phyloP scores from a whole-genome alignment of 2,329 filamentous ascomycete species.

The Acephala macrosclerotiorum region DNA sequence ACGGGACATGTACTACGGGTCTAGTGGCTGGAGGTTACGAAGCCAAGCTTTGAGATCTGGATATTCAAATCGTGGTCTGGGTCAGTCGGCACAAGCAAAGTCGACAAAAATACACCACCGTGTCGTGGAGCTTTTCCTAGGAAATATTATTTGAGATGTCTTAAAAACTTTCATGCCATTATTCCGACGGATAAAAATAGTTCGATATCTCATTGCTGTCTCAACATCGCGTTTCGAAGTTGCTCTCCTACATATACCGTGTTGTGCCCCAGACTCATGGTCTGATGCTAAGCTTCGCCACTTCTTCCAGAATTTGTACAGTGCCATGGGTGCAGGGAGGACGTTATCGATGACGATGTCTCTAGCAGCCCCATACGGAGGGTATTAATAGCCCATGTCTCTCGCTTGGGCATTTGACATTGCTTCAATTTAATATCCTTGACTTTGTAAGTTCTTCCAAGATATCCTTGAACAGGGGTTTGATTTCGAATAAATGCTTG shows the following conservation, averaged over 20 bases:
- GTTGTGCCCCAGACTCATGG: constrained; percentile 14
- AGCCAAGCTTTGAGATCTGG: not conserved
- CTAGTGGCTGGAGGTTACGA: not conserved
- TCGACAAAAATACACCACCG: constrained; percentile 8
- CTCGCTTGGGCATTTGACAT: constrained; percentile 34
- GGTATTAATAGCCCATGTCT: constrained; percentile 27
- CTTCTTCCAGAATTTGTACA: constrained; percentile 8
- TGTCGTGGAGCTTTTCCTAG: constrained; percentile 11
- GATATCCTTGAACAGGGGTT: constrained; percentile 17
- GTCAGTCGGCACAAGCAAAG: not conserved
- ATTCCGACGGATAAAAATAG: constrained; percentile 22
- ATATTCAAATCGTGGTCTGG: not conserved
- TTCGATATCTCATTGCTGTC: constrained; percentile 16
- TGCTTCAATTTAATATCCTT: constrained; percentile 32
- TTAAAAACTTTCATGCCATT: constrained; percentile 19
- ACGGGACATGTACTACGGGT: not conserved
- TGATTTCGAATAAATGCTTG: constrained; percentile 26
- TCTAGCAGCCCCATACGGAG: constrained; percentile 10
- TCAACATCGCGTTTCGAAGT: constrained; percentile 32
- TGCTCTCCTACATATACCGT: constrained; percentile 23
- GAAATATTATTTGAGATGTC: not conserved
- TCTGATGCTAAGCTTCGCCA: constrained; percentile 15
- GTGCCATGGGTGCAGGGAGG: constrained; percentile 9
- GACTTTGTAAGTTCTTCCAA: constrained; percentile 22
- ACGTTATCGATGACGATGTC: constrained; percentile 21